Evolutionary conservation across 129 eudicot species (phyloP).

Genomic region (carrot (Daucus carota)): DNA sequence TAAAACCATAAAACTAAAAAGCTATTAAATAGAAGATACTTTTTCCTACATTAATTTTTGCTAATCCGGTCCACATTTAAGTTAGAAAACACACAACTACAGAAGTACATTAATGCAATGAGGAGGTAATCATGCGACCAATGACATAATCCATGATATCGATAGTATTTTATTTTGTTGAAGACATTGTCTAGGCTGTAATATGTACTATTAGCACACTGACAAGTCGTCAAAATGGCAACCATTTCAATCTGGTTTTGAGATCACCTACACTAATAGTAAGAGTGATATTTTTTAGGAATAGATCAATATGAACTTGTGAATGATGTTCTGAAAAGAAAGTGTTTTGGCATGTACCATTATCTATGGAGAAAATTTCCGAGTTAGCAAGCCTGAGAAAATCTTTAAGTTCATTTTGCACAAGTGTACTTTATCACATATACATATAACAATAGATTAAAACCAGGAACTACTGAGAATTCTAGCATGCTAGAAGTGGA

Average conservation of each 20-base stretch:
- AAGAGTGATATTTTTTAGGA: neutral
- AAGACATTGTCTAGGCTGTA: neutral
- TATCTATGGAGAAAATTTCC: neutral
- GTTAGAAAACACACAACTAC: neutral
- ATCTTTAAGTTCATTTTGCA: neutral
- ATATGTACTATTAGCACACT: neutral
- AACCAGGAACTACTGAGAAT: neutral
- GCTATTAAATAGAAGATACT: neutral
- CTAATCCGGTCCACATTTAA: neutral
- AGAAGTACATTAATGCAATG: neutral
- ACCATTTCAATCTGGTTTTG: neutral
- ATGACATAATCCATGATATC: neutral
- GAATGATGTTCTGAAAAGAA: neutral
- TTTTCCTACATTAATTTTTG: neutral
- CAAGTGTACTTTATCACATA: neutral
- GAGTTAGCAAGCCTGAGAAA: neutral
- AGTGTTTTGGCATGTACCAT: neutral
- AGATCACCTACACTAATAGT: neutral
- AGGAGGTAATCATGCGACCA: neutral
- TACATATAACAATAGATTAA: neutral
- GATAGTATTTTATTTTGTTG: neutral
- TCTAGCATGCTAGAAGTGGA: neutral
- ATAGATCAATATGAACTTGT: neutral
- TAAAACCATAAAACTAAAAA: neutral
- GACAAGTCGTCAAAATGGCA: neutral